Base-by-base conservation (phyloP, 345 rosid species). In the Draba incana region DNA sequence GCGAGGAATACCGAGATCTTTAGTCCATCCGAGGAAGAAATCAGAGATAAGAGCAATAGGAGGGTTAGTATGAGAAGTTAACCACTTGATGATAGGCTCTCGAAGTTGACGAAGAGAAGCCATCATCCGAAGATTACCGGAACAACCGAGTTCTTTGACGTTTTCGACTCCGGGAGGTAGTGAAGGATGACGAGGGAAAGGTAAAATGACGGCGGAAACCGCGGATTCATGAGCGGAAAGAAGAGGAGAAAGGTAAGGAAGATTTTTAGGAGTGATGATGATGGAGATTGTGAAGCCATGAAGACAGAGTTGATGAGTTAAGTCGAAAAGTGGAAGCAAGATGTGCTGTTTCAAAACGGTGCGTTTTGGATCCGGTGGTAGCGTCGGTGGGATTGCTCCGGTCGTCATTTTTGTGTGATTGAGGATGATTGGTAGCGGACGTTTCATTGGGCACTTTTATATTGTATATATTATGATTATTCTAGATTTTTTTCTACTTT, bases 21-120 rank as follows among this genome's bases (percentile, higher is more conserved):
- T 15, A 13, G 92, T 88, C 92, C 88, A 90, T 9, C 92, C 94
- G 8, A 86, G 82, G 74, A 90, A 90, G 81, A 84, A 86, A 50
- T 86, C 94, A 5, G 94, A 90, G 60, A 90, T 64, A 70, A 90
- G 72, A n/a, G 88, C 85, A 0, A 79, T 55, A 0, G 92, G 90
- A 20, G 90, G 97, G 54, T 77, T 47, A 0, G 63, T 45, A 59
- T 86, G 92, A 65, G 87, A 76, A 11, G 39, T 39, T 57, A 86
- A 81, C 97, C 92, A 87, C 0, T 56, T 5, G 65, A 7, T n/a
- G n/a, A n/a, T n/a, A n/a, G n/a, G n/a, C n/a, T n/a, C n/a, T n/a
- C n/a, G n/a, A n/a, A n/a, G n/a, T n/a, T n/a, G n/a, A n/a, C n/a
- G n/a, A n/a, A n/a, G n/a, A n/a, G n/a, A n/a, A n/a, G n/a, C n/a